phyloP scores from a whole-genome alignment of 345 rosid species.

The Rhodamnia rubescens region DNA sequence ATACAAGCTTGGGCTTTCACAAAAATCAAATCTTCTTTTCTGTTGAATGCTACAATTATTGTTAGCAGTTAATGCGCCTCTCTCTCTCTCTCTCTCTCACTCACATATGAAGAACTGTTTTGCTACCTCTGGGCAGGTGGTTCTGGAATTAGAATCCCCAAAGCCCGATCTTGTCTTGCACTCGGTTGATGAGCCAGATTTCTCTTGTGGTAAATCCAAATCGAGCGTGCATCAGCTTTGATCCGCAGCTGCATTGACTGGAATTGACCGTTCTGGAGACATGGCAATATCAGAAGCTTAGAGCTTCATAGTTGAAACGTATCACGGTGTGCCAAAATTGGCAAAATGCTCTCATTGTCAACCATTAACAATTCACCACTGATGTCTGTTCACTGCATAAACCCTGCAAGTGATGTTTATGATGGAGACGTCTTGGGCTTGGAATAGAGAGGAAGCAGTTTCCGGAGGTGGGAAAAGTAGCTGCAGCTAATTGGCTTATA shows the following conservation, averaged over 20 bases:
- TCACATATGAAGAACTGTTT: not conserved
- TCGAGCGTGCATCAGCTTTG: conserved; percentile 25
- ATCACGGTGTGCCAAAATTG: not conserved
- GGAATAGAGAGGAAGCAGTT: not conserved
- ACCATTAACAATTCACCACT: not conserved
- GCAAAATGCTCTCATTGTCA: not conserved
- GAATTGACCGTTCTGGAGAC: not conserved
- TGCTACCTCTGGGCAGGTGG: conserved; percentile 26
- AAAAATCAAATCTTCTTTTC: not conserved
- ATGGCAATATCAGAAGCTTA: not conserved
- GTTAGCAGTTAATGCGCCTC: not conserved
- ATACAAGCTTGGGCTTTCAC: not conserved
- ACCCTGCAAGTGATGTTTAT: not conserved
- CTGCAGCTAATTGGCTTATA: not conserved
- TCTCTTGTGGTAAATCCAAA: conserved; percentile 41
- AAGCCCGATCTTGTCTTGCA: conserved; percentile 30
- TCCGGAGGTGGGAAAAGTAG: not conserved
- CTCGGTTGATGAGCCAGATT: conserved; percentile 40
- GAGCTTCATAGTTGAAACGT: not conserved
- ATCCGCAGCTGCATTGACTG: not conserved
- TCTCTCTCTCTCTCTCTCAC: not conserved
- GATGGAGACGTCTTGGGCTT: not conserved
- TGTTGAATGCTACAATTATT: not conserved
- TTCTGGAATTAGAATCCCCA: conserved; percentile 67
- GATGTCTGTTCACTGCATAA: not conserved